A percentile compares a stretch with the other conserved stretches of the same genome.
Conservation (phyloP, 345 rosid species). For the Nephelium lappaceum region DNA sequence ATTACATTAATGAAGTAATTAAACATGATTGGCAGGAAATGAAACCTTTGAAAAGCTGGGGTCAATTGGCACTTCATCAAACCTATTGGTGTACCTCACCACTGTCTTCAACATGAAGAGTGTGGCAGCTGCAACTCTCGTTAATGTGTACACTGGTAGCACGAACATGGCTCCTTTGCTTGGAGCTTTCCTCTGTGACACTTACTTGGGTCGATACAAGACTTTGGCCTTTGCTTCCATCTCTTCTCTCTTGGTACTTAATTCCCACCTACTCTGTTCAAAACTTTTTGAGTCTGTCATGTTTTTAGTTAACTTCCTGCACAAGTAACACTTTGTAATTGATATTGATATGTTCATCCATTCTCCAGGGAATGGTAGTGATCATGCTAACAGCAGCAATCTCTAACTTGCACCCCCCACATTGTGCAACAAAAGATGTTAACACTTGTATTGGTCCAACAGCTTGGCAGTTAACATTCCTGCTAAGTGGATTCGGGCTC, state of each 20-base stretch:
- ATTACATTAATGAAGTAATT: too few species aligned
- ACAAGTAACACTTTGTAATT: too few species aligned
- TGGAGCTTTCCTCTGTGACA: constrained; percentile 43
- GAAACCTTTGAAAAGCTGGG: constrained; percentile 50
- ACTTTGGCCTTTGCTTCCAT: constrained; percentile 35
- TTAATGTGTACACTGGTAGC: constrained; percentile 36
- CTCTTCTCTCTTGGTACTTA: constrained; percentile 28
- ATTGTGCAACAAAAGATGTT: constrained; percentile 9
- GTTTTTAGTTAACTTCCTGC: too few species aligned
- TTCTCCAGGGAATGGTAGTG: constrained; percentile 36
- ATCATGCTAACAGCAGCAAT: constrained; percentile 38
- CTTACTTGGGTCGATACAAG: constrained; percentile 37
- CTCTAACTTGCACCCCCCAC: constrained; percentile 34
- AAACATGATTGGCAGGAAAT: constrained; percentile 28
- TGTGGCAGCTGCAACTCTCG: constrained; percentile 29
- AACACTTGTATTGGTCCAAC: constrained; percentile 28
- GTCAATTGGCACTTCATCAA: constrained; percentile 31
- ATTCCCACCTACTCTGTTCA: too few species aligned
- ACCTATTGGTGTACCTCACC: constrained; percentile 36
- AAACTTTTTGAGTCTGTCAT: too few species aligned
- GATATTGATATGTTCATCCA: too few species aligned
- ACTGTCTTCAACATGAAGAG: constrained; percentile 44
- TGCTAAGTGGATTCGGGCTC: constrained; percentile 29
- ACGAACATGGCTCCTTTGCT: constrained; percentile 36
- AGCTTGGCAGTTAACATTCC: constrained; percentile 22